Base-by-base conservation (phyloP, 2,329 filamentous ascomycete genomes). In the Uncinocarpus reesii region DNA sequence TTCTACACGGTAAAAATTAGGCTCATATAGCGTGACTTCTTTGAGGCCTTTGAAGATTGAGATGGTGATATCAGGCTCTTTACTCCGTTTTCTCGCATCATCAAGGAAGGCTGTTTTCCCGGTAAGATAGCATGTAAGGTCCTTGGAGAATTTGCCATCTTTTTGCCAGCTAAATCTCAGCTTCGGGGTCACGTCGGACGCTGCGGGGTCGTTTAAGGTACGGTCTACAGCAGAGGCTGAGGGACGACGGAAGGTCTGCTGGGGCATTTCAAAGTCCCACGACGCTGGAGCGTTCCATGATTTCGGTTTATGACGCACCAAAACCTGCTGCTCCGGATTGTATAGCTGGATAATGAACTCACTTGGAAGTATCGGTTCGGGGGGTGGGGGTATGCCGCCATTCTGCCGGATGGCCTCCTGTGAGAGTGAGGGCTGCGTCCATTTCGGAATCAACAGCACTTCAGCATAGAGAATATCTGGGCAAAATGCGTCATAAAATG, bases 61-160 rank as follows among this genome's bases (percentile, higher is more conserved):
- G n/a, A 96, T 76, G 0, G 88, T 89, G 57, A 96, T 96, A 66
- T 96, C 92, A 0, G 92, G 90, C 63, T 98, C 92, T 62, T 86
- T 90, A 70, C 75, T 84, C 71, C 86, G 80, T 56, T 74, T 86
- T 66, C 82, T 86, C 18, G 78, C 79, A 24, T 78, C 78, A 10
- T 69, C 60, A 2, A 70, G 62, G 43, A 77, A 74, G 0, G 84
- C 78, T 10, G 79, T 83, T 62, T 81, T 85, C 13, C 90, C 89
- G 0, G 83, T 84, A 69, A 95, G 75, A 65, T 84, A 88, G 66
- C 89, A 95, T 1, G 85, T 87, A 72, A 95, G 80, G 60, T 95
- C 87, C 67, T 85, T 92, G 50, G 81, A 84, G 47, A 95, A 69
- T 55, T 87, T 83, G 53, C 88, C 83, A 64, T 95, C 90, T 58